A percentile compares a stretch with the other conserved stretches of the same genome.
Evolutionary conservation across 164 flowering plant species (phyloP).

Genomic region (Aristolochia contorta): DNA sequence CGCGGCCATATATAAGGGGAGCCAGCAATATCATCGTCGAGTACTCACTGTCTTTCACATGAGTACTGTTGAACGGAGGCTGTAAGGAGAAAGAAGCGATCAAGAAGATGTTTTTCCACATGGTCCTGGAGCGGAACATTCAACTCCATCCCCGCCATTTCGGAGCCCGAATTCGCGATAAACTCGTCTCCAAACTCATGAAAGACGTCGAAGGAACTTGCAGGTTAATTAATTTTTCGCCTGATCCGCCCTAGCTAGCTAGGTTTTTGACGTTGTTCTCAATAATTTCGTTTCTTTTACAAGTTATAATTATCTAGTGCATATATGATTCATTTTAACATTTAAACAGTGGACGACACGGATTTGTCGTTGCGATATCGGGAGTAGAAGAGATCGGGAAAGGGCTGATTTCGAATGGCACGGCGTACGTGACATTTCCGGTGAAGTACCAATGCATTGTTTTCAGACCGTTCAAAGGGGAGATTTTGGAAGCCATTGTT

Average conservation of each 20-base stretch:
- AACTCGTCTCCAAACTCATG: conserved; percentile 80
- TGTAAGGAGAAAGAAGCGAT: neutral
- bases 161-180: conserved; percentile 78
- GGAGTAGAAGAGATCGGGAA: conserved; percentile 83
- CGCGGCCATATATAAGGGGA: no score
- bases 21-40: no score
- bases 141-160: conserved; percentile 91
- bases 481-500: conserved; percentile 91
- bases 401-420: conserved; percentile 84
- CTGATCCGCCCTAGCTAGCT: no score
- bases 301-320: no score
- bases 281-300: no score
- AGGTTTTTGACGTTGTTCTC: no score
- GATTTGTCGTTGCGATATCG: conserved; percentile 89
- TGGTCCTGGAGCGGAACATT: conserved; percentile 85
- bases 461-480: conserved; percentile 91
- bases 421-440: conserved; percentile 88
- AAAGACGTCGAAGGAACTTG: conserved; percentile 98
- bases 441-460: conserved; percentile 90
- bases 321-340: neutral
- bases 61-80: no score
- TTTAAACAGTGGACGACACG: conserved; percentile 90
- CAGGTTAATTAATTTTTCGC: conserved; percentile 69
- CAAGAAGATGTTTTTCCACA: conserved; percentile 80
- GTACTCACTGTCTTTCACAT: no score